Evolutionary conservation across 106 monocot species (phyloP).

Genomic region (Triglochin maritima): DNA sequence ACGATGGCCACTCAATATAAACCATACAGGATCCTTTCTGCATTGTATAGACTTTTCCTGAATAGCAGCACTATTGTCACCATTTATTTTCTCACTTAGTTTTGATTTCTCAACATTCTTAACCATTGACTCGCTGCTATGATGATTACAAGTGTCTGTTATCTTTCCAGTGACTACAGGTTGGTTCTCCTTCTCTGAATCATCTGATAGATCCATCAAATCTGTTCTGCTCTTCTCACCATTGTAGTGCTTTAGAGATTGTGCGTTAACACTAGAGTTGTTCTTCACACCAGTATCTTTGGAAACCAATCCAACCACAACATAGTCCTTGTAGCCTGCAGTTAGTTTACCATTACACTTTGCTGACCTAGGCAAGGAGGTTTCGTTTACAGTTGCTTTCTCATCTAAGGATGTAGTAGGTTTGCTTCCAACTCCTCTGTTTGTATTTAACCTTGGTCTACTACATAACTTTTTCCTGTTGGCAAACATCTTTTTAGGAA

Average conservation of each 20-base stretch:
- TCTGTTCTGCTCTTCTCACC: slow-evolving; percentile 1
- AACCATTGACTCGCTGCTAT: neutral
- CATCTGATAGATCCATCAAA: slow-evolving; percentile 5
- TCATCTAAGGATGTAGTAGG: slow-evolving; percentile 2
- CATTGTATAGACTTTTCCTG: neutral
- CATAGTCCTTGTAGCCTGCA: neutral
- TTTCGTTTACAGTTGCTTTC: neutral
- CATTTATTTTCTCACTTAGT: neutral
- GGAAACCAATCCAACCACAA: neutral
- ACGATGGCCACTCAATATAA: slow-evolving; percentile 76
- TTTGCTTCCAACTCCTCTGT: neutral
- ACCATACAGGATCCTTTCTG: slow-evolving; percentile 29
- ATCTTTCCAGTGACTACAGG: slow-evolving; percentile 5
- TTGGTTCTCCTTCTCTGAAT: slow-evolving; percentile 66
- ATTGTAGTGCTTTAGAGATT: neutral
- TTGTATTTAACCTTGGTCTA: neutral
- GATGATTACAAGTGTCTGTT: neutral
- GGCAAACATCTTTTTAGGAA: neutral
- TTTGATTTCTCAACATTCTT: slow-evolving; percentile 1
- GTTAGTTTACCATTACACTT: neutral
- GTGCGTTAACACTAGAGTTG: neutral
- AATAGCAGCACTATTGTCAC: neutral
- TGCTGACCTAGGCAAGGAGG: neutral
- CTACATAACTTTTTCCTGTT: slow-evolving; percentile 3
- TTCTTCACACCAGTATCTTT: neutral